These are phyloP conservation scores for Condylostoma magnum DNA, from an alignment of 169 alveolate genomes.

Conservation along the genomic window DNA sequence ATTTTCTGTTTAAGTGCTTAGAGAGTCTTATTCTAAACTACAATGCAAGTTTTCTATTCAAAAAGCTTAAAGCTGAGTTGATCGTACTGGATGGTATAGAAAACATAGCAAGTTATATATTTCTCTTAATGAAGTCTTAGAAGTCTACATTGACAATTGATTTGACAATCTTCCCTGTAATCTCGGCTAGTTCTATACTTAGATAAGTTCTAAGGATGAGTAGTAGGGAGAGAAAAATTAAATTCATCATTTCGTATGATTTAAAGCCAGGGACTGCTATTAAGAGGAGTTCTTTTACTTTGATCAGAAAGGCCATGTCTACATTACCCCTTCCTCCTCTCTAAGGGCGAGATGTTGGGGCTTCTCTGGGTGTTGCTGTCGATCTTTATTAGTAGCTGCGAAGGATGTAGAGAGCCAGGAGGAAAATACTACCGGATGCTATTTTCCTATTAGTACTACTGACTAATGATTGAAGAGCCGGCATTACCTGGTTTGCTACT, in stretches of 20 bases:
- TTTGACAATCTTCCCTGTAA: constrained; percentile 76
- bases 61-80: constrained; percentile 68
- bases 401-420: background rate
- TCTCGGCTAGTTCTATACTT: constrained; percentile 74
- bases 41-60: constrained; percentile 64
- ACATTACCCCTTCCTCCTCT: constrained; percentile 57
- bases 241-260: constrained; percentile 44
- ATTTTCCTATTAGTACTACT: constrained; percentile 2
- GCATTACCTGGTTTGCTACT: constrained; percentile 16
- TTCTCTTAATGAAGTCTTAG: constrained; percentile 57
- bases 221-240: constrained; percentile 57
- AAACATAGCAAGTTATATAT: constrained; percentile 46
- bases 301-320: constrained; percentile 52
- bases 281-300: constrained; percentile 47
- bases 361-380: background rate
- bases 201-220: constrained; percentile 75
- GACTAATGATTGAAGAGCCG: background rate
- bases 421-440: constrained; percentile 13
- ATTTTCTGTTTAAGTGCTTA: constrained; percentile 50
- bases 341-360: background rate
- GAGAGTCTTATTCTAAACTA: constrained; percentile 69
- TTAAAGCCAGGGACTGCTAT: constrained; percentile 63
- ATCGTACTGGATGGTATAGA: constrained; percentile 84
- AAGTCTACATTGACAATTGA: constrained; percentile 66
- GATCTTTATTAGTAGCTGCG: background rate